A percentile compares a stretch with the other conserved stretches of the same genome.
These are phyloP conservation scores for Neurospora sp. DNA, from an alignment of 495 filamentous ascomycete genomes.

Conservation along the genomic window DNA sequence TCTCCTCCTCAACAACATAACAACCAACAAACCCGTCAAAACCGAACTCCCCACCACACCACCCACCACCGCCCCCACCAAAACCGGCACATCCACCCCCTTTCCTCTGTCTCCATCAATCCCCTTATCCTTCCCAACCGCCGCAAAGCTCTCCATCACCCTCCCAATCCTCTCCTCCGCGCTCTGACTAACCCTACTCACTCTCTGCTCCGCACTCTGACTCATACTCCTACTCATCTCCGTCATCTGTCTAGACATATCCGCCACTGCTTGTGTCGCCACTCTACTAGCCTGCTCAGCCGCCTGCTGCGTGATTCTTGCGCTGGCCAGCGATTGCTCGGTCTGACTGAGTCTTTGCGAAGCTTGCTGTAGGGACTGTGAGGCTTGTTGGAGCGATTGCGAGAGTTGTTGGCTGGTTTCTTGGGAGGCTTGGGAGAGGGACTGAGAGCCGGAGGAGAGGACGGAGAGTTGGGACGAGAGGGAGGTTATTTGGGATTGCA, in stretches of 20 bases:
- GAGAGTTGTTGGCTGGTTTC: constrained; percentile 30
- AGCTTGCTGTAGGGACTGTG: constrained; percentile 19
- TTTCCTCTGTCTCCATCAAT: neutral
- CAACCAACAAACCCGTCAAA: neutral
- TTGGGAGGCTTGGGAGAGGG: constrained; percentile 28
- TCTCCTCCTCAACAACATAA: neutral
- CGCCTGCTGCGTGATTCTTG: constrained; percentile 2
- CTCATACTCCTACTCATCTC: neutral
- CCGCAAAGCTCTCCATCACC: neutral
- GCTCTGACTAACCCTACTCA: neutral
- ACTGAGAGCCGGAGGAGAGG: constrained; percentile 18
- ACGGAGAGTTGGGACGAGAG: constrained; percentile 26
- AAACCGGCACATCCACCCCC: neutral
- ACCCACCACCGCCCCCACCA: neutral
- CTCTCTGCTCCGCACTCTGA: neutral
- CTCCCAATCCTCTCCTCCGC: neutral
- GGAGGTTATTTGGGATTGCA: constrained; percentile 28
- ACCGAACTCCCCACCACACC: neutral
- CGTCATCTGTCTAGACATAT: neutral
- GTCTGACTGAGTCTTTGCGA: constrained; percentile 19
- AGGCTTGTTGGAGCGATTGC: constrained; percentile 28
- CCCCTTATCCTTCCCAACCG: neutral
- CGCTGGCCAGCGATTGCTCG: constrained; percentile 11
- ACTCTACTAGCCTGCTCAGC: constrained; percentile 11
- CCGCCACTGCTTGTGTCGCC: constrained; percentile 11